These are phyloP conservation scores for Stagonosporopsis vannaccii DNA, from an alignment of 2,329 filamentous ascomycete species.

Conservation along the genomic window DNA sequence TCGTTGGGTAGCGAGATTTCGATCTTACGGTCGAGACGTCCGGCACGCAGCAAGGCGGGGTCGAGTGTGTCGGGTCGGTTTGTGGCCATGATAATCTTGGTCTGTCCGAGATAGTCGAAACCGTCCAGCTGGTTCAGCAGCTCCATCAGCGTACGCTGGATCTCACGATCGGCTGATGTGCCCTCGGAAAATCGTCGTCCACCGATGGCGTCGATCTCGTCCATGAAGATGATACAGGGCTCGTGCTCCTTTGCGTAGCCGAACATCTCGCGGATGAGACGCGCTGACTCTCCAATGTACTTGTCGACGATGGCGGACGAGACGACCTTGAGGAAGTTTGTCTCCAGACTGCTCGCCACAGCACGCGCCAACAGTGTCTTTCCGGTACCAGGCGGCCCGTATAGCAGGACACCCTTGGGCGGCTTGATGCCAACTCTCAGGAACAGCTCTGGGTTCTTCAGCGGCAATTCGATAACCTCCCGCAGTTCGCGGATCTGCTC, in stretches of 20 bases:
- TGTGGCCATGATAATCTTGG: conserved; percentile 99
- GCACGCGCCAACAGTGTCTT: conserved; percentile 95
- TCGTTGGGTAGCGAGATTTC: conserved; percentile 98
- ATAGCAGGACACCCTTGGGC: conserved; percentile 94
- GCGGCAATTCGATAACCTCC: conserved; percentile 95
- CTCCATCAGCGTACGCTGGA: conserved; percentile 98
- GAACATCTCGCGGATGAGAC: conserved; percentile 98
- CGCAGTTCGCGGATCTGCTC: conserved; percentile 97
- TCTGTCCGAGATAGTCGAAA: conserved; percentile 99
- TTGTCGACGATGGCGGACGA: conserved; percentile 99
- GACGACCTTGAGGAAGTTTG: conserved; percentile 98
- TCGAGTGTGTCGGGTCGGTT: conserved; percentile 97
- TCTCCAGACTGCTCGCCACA: conserved; percentile 94
- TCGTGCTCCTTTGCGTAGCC: conserved; percentile 99
- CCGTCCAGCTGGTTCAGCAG: conserved; percentile 97
- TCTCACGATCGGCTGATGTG: conserved; percentile 96
- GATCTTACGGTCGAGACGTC: conserved; percentile 94
- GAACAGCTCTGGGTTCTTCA: conserved; percentile 99
- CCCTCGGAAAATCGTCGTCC: conserved; percentile 96
- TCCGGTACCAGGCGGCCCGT: conserved; percentile 94
- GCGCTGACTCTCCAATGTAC: conserved; percentile 97
- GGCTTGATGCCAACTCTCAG: conserved; percentile 97
- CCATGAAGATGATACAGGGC: conserved; percentile 99
- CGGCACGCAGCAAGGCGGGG: conserved; percentile 88
- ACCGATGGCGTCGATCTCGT: conserved; percentile 99